Evolutionary conservation across 2,329 filamentous ascomycete genomes (phyloP), one percentile per base, ranked within the genome.

Genomic region (Xylariales sp.): DNA sequence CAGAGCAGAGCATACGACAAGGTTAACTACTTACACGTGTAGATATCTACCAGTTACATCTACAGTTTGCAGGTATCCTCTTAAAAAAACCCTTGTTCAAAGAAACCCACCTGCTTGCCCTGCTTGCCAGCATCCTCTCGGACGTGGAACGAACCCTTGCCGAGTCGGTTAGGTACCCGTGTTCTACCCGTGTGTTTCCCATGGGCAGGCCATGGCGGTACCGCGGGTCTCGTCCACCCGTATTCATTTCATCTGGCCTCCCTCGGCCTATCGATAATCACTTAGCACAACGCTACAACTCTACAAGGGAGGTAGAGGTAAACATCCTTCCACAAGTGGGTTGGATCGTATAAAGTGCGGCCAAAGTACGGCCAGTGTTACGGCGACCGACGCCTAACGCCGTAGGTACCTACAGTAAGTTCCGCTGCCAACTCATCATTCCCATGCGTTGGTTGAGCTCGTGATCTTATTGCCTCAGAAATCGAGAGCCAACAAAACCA

Each of bases 391-490:
- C 53, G 48, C 55, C 46, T 32, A 48, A 36, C 45, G 32, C 34
- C 8, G 28, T 41, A 23, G 23, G 23, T 23, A 1, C 23, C 28
- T 34, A 62, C 28, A 28, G 58, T 8, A 23, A 48, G 48, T 34
- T 57, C 7, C 53, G 66, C 50, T 76, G 74, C 73, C 74, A 76
- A 71, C 74, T 76, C 74, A 76, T 71, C 73, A 71, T 65, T 65
- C 63, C 28, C 50, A 49, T 63, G 49, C 57, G 58, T 56, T 65
- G 62, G 62, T 61, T 63, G 57, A n/a, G 56, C 64, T 53, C 54
- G 55, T 69, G 67, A 65, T 62, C 57, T 32, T 48, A 36, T 36
- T 62, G 52, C 57, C 57, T 58, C 46, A 66, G 58, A 58, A 64
- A 56, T 23, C 60, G 34, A 68, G 56, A 64, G 55, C 64, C 61